Evolutionary conservation across 805 yeast species (phyloP), one percentile per base, ranked within the genome.

Genomic region (Kazachstania africana): DNA sequence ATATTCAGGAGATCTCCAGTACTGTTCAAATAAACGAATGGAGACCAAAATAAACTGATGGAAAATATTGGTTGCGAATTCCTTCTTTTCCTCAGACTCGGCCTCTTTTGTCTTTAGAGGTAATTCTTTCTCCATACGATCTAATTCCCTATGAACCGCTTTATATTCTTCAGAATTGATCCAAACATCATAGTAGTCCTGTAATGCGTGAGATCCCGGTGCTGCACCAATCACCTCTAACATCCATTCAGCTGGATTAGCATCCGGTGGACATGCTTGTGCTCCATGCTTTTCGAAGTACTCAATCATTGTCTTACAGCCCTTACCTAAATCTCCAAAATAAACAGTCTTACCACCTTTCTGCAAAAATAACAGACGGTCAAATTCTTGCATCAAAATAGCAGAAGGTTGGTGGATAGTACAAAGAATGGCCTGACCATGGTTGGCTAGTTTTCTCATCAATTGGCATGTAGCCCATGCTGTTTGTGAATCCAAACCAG

Each of bases 211-310:
- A 23, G 82, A 71, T 32, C 84, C 85, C 5, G 85, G 85, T 22
- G 85, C 84, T 33, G 85, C 85, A 47, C 87, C 85, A 45, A 78
- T 78, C 39, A 76, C 80, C 39, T 79, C 79, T 57, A 84, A 63
- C 94, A 84, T 84, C 91, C 93, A 84, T 60, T 83, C 94, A 10
- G 87, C 88, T 20, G 88, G 91, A 42, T 80, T 80, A 5, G 82
- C 84, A 26, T 65, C 63, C 5, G 63, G 59, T 14, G 87, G 85
- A 59, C 87, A 79, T 34, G 62, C 60, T 16, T 65, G 68, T 26
- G 85, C 72, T 33, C 84, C 85, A 40, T 77, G 55, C 4, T 53
- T 50, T 52, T 78, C 84, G 45, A 79, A 78, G 49, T 78, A 78
- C 31, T 68, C 56, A 35, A 77, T 75, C 60, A 78, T 62, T 3